These are phyloP conservation scores for Teratosphaeria nubilosa DNA, from an alignment of 2,329 filamentous ascomycete genomes.

Conservation along the genomic window DNA sequence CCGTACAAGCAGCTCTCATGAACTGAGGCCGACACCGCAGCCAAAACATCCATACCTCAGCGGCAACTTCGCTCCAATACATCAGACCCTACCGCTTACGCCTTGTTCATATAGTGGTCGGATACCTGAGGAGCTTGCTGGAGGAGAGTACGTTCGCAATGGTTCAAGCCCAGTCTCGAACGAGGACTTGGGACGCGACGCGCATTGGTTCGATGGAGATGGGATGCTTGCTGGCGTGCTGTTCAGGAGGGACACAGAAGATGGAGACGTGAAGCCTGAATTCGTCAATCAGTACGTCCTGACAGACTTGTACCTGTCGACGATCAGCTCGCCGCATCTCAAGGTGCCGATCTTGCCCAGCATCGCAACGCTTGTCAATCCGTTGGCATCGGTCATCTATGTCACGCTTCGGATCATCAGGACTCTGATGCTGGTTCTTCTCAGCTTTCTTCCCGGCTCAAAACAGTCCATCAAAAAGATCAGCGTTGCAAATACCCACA, in stretches of 20 bases:
- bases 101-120: constrained; percentile 47
- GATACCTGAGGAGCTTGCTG: constrained; percentile 55
- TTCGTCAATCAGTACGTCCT: constrained; percentile 62
- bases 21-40: constrained; percentile 21
- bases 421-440: constrained; percentile 46
- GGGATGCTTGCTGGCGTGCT: constrained; percentile 62
- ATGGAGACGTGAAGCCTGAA: constrained; percentile 42
- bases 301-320: constrained; percentile 55
- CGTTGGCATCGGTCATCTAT: constrained; percentile 42
- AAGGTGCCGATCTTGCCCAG: constrained; percentile 53
- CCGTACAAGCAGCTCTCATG: constrained; percentile 14
- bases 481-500: constrained; percentile 58
- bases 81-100: constrained; percentile 45
- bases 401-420: constrained; percentile 46
- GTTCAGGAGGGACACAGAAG: constrained; percentile 40
- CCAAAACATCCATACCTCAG: constrained; percentile 40
- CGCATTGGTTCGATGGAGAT: constrained; percentile 68
- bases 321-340: constrained; percentile 37
- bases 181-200: constrained; percentile 49
- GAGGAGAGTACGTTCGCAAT: constrained; percentile 63
- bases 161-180: constrained; percentile 59
- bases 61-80: constrained; percentile 61
- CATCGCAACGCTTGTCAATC: constrained; percentile 55
- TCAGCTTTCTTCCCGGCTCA: constrained; percentile 49
- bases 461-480: constrained; percentile 52